Percentiles rank a stretch among this genome's conserved stretches.
These are phyloP conservation scores for Neonectria punicea DNA, from an alignment of 2,329 filamentous ascomycete species.

Conservation along the genomic window DNA sequence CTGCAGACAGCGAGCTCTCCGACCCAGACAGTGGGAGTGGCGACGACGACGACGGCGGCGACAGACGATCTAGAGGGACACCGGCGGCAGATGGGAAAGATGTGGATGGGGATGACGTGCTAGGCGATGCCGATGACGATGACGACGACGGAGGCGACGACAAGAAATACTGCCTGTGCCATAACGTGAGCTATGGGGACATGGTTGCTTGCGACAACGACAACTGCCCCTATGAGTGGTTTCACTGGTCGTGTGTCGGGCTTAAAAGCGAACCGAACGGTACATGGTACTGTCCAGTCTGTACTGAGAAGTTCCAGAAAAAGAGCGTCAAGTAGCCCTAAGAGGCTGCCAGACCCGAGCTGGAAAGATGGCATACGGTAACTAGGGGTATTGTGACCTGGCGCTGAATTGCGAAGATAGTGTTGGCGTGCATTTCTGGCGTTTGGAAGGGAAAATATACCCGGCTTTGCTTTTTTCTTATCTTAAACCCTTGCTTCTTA, in stretches of 20 bases:
- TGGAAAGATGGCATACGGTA: neutral
- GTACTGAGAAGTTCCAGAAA: conserved; percentile 63
- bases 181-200: conserved; percentile 85
- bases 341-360: neutral
- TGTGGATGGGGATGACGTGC: conserved; percentile 62
- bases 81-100: conserved; percentile 50
- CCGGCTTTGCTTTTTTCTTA: conserved; percentile 25
- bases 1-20: conserved; percentile 72
- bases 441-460: conserved; percentile 30
- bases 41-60: conserved; percentile 59
- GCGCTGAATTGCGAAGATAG: neutral
- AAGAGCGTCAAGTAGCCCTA: conserved; percentile 43
- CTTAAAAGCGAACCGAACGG: conserved; percentile 75
- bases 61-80: conserved; percentile 47
- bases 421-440: conserved; percentile 11
- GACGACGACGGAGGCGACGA: conserved; percentile 80
- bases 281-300: conserved; percentile 74
- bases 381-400: neutral
- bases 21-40: conserved; percentile 68
- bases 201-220: conserved; percentile 93
- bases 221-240: conserved; percentile 85
- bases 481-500: neutral
- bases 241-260: conserved; percentile 82
- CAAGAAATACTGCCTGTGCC: conserved; percentile 85
- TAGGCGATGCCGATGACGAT: conserved; percentile 65